Evolutionary conservation across 495 filamentous ascomycete species (phyloP), one percentile per base, ranked within the genome.

Genomic region (Hypoxylon intermedium): DNA sequence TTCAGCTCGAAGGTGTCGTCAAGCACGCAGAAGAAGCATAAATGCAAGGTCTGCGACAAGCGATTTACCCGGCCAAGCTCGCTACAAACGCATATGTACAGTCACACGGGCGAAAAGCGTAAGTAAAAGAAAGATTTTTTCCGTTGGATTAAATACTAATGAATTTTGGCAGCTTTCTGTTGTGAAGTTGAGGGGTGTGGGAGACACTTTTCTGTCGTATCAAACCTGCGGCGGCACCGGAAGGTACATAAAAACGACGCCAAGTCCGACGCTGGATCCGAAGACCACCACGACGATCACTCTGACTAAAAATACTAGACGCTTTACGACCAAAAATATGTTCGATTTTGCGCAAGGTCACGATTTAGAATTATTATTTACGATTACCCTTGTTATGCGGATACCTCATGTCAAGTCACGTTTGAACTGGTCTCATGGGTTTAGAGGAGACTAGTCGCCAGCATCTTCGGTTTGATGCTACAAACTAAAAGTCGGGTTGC

Each of bases 11-110:
- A 97, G 73, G 87, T 97, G 42, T 90, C 91, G 7, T 93, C 92
- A 18, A 95, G 90, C 77, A 92, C 94, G 21, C 93, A 98, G 70
- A 98, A 98, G 86, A 98, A 98, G 81, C 94, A 98, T 79, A 97
- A 97, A 77, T 98, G 94, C 83, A 98, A 97, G 81, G 90, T 98
- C 45, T 98, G 94, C 80, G 94, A 98, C 77, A 98, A 98, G 85
- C 86, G 94, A 6, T 98, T 98, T 74, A 98, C 94, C 7, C 85
- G 94, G 33, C 94, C 94, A 0, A 97, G 93, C 69, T 98, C 94
- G 5, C 74, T 98, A 26, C 95, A 97, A 67, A 98, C 94, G 19
- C 94, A 98, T 69, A 98, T 97, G 87, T 98, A 98, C 76, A 97
- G 92, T 72, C 94, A 98, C 73, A 98, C 94, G 45, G 94, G 94